These are phyloP conservation scores for Podaxis rugospora DNA, from an alignment of 768 basidiomycete species.

Conservation along the genomic window DNA sequence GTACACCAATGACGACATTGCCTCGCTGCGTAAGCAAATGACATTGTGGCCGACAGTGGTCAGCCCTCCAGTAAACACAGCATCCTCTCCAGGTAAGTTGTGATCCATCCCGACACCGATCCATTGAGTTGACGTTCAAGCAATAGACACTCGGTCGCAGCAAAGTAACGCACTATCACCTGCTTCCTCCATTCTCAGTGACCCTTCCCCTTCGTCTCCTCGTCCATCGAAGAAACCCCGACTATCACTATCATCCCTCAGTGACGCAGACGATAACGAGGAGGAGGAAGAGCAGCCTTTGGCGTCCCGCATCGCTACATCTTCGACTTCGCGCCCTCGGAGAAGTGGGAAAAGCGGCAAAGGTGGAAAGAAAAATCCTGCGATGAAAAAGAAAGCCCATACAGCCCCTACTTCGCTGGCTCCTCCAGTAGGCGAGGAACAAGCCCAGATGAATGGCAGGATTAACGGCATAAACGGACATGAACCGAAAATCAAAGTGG, in stretches of 20 bases:
- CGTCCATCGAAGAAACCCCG: slow-evolving; percentile 49
- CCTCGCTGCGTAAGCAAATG: slow-evolving; percentile 71
- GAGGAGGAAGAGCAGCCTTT: slow-evolving; percentile 58
- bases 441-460: slow-evolving; percentile 33
- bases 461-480: slow-evolving; percentile 42
- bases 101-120: not conserved
- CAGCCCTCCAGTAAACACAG: slow-evolving; percentile 39
- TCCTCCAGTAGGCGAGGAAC: slow-evolving; percentile 34
- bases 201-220: slow-evolving; percentile 39
- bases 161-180: slow-evolving; percentile 36
- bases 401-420: slow-evolving; percentile 43
- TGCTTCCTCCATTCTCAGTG: slow-evolving; percentile 47
- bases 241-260: slow-evolving; percentile 48
- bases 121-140: slow-evolving; percentile 12
- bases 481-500: slow-evolving; percentile 58
- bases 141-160: slow-evolving; percentile 23
- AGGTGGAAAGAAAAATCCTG: slow-evolving; percentile 51
- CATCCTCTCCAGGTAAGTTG: slow-evolving; percentile 50
- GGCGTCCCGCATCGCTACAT: slow-evolving; percentile 36
- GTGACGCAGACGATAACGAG: slow-evolving; percentile 45
- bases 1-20: slow-evolving; percentile 67
- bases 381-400: slow-evolving; percentile 55
- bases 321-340: slow-evolving; percentile 24
- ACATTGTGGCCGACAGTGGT: slow-evolving; percentile 39
- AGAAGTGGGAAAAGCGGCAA: slow-evolving; percentile 49